Evolutionary conservation across 352 stramenopile genomes (phyloP).

Genomic region (Phytophthora rubi): DNA sequence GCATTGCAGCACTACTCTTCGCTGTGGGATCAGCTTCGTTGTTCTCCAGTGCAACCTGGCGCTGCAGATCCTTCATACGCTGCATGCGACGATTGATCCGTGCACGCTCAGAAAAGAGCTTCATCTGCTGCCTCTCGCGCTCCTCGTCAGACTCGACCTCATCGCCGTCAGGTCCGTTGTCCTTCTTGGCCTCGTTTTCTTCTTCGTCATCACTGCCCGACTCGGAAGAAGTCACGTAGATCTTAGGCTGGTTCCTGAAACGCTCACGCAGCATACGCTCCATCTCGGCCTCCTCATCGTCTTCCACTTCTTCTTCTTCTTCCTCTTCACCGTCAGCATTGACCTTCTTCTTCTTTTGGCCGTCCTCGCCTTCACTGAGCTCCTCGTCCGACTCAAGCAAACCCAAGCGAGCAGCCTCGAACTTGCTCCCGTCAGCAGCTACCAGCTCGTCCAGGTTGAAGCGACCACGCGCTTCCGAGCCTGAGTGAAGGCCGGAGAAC

Average conservation of each 20-base stretch:
- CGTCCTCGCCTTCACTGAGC: slow-evolving; percentile 58
- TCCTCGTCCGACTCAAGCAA: slow-evolving; percentile 86
- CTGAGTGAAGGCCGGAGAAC: slow-evolving; percentile 61
- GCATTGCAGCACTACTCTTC: slow-evolving; percentile 36
- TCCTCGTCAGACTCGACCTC: slow-evolving; percentile 81
- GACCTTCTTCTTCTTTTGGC: slow-evolving; percentile 42
- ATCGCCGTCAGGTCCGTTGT: slow-evolving; percentile 44
- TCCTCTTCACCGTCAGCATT: slow-evolving; percentile 41
- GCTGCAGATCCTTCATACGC: slow-evolving; percentile 84
- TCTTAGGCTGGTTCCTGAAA: slow-evolving; percentile 79
- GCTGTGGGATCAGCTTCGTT: slow-evolving; percentile 38
- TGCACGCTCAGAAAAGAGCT: slow-evolving; percentile 82
- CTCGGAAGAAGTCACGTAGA: slow-evolving; percentile 90
- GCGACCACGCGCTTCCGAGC: slow-evolving; percentile 66
- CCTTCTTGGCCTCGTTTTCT: slow-evolving; percentile 27
- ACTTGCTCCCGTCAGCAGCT: slow-evolving; percentile 77
- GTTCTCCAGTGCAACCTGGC: slow-evolving; percentile 57
- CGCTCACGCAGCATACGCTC: slow-evolving; percentile 78
- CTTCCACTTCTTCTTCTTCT: slow-evolving; percentile 45
- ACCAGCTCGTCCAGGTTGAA: slow-evolving; percentile 88
- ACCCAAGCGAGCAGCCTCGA: slow-evolving; percentile 78
- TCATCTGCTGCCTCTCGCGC: slow-evolving; percentile 85
- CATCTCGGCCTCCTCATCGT: slow-evolving; percentile 86
- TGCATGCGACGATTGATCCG: slow-evolving; percentile 87
- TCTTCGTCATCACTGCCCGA: slow-evolving; percentile 71